Evolutionary conservation across 768 basidiomycete genomes (phyloP), one percentile per base, ranked within the genome.

Genomic region (Dendrothele bispora): DNA sequence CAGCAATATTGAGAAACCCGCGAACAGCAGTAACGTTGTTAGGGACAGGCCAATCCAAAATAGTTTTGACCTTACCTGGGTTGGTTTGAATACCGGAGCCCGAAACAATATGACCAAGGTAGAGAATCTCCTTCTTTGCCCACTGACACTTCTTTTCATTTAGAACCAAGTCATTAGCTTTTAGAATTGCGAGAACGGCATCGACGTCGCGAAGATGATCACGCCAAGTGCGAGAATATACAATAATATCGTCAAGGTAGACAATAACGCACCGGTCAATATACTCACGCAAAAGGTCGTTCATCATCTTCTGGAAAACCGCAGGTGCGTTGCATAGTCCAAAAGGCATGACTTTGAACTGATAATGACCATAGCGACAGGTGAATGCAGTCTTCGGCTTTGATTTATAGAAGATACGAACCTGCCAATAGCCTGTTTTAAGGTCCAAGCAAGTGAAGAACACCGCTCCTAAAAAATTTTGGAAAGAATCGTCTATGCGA

Each of bases 381-480:
- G 55, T 45, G 58, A 76, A 75, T 0, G 69, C 68, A 1, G 67
- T 72, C 20, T 48, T 48, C 43, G 68, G 69, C 61, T 62, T 65
- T 42, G 65, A 64, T 0, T 65, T 64, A 7, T 60, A 50, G n/a
- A 52, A 48, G 18, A 75, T 60, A 7, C 66, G 55, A 21, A 74
- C 50, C 2, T 63, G 60, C 51, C 70, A 59, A 52, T 63, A 75
- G 3, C 60, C 65, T 7, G 55, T 49, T 10, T 54, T 50, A 7
- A 74, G 61, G 54, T 75, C 68, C 21, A 73, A 39, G 26, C 55
- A 55, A 8, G 61, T 57, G 48, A 59, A 68, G 32, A 61, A 21
- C 11, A 32, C 39, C n/a, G 50, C 48, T 25, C 52, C 48, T 27
- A 60, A 21, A n/a, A 59, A 50, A 26, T 61, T 43, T 5, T 43